These are phyloP conservation scores for Corymbia calophylla DNA, from an alignment of 441 rosid genomes.

Conservation along the genomic window DNA sequence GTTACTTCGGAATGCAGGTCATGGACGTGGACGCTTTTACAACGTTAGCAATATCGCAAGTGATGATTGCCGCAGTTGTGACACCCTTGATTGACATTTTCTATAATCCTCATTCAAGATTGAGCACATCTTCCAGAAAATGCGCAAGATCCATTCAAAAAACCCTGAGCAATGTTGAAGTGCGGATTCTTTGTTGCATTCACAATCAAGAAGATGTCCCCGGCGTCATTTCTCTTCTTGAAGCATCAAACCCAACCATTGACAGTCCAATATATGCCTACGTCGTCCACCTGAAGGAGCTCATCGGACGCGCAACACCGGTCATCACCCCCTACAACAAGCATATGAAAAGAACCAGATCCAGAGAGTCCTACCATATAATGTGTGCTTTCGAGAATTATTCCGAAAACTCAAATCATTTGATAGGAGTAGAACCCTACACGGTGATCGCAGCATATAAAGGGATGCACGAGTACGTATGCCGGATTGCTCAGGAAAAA, in stretches of 20 bases:
- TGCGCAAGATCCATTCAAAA: background rate
- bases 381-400: slow-evolving; percentile 18
- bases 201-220: slow-evolving; percentile 16
- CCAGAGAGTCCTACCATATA: slow-evolving; percentile 8
- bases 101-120: slow-evolving; percentile 5
- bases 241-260: slow-evolving; percentile 18
- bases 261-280: slow-evolving; percentile 8
- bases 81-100: background rate
- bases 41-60: background rate
- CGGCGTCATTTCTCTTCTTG: slow-evolving; percentile 19
- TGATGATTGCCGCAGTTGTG: background rate
- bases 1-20: background rate
- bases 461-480: slow-evolving; percentile 23
- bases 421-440: background rate
- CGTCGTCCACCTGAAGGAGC: slow-evolving; percentile 19
- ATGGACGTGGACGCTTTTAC: background rate
- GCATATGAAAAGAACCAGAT: background rate
- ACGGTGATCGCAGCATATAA: slow-evolving; percentile 20
- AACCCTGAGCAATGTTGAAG: background rate
- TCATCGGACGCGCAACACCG: slow-evolving; percentile 20
- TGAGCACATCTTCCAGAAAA: background rate
- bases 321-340: slow-evolving; percentile 3
- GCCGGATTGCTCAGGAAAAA: slow-evolving; percentile 16
- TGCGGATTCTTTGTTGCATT: slow-evolving; percentile 18
- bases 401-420: background rate